Conservation (phyloP, 257 asterid species). For the Lithospermum erythrorhizon region DNA sequence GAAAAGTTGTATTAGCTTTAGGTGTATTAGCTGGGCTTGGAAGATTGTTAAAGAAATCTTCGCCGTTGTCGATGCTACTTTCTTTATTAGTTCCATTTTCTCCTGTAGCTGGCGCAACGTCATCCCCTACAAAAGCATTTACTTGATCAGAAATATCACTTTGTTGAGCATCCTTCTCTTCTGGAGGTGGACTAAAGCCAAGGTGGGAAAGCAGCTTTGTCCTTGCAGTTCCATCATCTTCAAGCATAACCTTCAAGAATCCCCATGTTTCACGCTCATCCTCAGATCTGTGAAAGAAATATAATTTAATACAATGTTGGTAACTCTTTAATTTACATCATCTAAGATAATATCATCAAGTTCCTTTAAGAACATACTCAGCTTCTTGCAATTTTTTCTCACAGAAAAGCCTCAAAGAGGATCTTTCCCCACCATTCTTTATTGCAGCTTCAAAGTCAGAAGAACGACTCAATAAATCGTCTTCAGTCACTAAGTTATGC, state of each 20-base stretch:
- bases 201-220: conserved; percentile 82
- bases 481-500: conserved; percentile 60
- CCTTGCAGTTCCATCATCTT: conserved; percentile 90
- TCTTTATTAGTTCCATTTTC: conserved; percentile 35
- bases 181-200: conserved; percentile 64
- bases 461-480: conserved; percentile 68
- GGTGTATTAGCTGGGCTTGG: conserved; percentile 95
- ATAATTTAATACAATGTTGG: neutral
- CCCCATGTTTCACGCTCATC: conserved; percentile 90
- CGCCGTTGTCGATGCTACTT: conserved; percentile 62
- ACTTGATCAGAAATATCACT: conserved; percentile 53
- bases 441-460: conserved; percentile 80
- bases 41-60: conserved; percentile 87
- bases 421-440: conserved; percentile 74
- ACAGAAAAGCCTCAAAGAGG: conserved; percentile 65
- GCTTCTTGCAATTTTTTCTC: conserved; percentile 80
- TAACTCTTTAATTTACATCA: neutral
- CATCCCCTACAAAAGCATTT: conserved; percentile 48
- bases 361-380: conserved; percentile 37
- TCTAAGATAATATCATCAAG: neutral
- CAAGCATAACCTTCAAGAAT: conserved; percentile 85
- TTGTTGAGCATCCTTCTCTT: conserved; percentile 34
- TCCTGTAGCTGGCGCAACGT: conserved; percentile 31
- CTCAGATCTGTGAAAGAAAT: conserved; percentile 46
- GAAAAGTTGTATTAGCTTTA: conserved; percentile 62